Percentiles rank a stretch among this genome's conserved stretches.
These are phyloP conservation scores for Diaporthe ilicicola DNA, from an alignment of 2,329 filamentous ascomycete species.

Conservation along the genomic window DNA sequence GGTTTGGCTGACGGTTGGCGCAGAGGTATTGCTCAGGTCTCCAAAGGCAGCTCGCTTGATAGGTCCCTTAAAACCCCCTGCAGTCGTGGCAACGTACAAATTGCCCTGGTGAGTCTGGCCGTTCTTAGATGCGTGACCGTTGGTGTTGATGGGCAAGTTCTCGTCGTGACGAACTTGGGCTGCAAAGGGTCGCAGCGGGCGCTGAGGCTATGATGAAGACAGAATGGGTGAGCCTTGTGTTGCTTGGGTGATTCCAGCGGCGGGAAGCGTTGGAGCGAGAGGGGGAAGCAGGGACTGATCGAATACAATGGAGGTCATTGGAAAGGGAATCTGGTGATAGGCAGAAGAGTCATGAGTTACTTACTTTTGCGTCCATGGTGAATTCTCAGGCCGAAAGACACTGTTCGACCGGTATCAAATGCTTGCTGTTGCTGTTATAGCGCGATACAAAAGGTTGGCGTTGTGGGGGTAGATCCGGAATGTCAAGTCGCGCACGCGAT, in stretches of 20 bases:
- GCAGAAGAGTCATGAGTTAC: conserved; percentile 33
- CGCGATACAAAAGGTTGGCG: conserved; percentile 26
- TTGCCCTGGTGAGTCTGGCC: conserved; percentile 16
- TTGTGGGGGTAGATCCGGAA: conserved; percentile 9
- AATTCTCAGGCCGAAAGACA: not conserved
- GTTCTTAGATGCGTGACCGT: conserved; percentile 19
- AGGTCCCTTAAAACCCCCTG: conserved; percentile 67
- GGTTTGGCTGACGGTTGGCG: conserved; percentile 43
- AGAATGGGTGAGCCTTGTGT: conserved; percentile 26
- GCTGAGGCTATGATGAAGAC: conserved; percentile 68
- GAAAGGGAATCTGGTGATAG: not conserved
- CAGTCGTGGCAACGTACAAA: conserved; percentile 49
- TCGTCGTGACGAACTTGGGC: conserved; percentile 63
- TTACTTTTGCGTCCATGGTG: conserved; percentile 53
- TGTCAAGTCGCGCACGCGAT: conserved; percentile 4
- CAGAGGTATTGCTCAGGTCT: conserved; percentile 79
- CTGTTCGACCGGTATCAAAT: conserved; percentile 25
- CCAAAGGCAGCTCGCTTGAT: conserved; percentile 82
- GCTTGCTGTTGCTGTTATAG: conserved; percentile 33
- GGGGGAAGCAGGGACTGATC: not conserved
- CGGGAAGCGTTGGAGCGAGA: conserved; percentile 16
- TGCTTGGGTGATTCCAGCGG: not conserved
- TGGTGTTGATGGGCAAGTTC: conserved; percentile 57
- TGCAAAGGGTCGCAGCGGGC: conserved; percentile 63
- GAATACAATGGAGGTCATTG: not conserved